These are phyloP conservation scores for Beauveria brongniartii DNA, from an alignment of 2,329 filamentous ascomycete genomes.

Conservation along the genomic window DNA sequence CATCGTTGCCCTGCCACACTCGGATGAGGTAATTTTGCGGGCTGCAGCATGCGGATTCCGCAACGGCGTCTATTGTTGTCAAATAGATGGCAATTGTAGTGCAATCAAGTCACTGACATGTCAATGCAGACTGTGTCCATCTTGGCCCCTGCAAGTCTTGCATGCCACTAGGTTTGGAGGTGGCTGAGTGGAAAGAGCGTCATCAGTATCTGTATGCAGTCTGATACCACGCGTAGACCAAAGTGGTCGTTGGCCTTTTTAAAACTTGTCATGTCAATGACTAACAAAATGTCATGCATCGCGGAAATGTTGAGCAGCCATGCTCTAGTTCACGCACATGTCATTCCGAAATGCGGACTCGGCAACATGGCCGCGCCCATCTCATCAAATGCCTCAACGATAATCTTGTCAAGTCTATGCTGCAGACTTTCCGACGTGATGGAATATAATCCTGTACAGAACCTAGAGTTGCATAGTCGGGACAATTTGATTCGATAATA, in stretches of 20 bases:
- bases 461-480: background rate
- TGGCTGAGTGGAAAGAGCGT: no score
- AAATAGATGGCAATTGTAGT: no score
- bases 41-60: background rate
- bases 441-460: background rate
- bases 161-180: no score
- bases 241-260: no score
- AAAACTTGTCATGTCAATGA: no score
- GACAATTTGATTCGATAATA: no score
- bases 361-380: background rate
- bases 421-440: background rate
- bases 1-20: background rate
- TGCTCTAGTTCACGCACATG: background rate
- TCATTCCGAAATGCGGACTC: background rate
- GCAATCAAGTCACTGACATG: background rate
- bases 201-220: no score
- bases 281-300: background rate
- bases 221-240: no score
- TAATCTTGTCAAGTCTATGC: no score
- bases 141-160: background rate
- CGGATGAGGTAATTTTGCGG: slow-evolving; percentile 5
- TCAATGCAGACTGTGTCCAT: background rate
- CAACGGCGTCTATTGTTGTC: no score
- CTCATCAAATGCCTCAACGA: background rate
- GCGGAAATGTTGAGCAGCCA: no score